phyloP scores from a whole-genome alignment of 305 asterid species.

The Fraxinus paxiana region DNA sequence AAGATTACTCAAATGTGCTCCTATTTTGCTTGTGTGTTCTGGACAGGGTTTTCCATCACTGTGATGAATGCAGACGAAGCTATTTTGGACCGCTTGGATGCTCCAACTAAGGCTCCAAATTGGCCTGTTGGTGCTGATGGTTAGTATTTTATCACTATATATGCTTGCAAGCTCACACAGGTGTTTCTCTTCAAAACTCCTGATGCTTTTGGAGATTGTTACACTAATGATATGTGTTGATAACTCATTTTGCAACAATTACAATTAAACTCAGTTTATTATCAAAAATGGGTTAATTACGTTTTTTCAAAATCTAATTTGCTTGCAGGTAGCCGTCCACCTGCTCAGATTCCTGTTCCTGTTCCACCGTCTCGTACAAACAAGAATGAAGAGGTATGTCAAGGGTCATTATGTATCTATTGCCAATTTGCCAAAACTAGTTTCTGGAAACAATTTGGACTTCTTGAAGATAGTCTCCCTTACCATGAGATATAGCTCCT shows the following conservation, averaged over 20 bases:
- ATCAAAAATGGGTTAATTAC: background rate
- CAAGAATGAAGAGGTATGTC: conserved; percentile 68
- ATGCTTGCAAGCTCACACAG: conserved; percentile 1
- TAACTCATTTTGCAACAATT: background rate
- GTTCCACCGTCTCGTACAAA: conserved; percentile 57
- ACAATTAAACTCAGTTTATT: background rate
- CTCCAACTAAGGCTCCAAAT: conserved; percentile 89
- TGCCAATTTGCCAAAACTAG: background rate
- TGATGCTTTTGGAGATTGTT: background rate
- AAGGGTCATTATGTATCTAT: background rate
- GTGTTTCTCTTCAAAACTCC: conserved; percentile 3
- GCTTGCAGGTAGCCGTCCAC: conserved; percentile 74
- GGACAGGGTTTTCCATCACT: conserved; percentile 83
- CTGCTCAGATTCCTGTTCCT: conserved; percentile 94
- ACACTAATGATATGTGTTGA: background rate
- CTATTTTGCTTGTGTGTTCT: conserved; percentile 13
- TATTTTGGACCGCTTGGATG: conserved; percentile 71
- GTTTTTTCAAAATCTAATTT: background rate
- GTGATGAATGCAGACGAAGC: conserved; percentile 80
- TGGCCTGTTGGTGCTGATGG: conserved; percentile 97
- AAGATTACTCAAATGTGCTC: background rate
- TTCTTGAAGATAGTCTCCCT: background rate
- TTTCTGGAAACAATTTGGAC: background rate
- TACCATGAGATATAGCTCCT: background rate
- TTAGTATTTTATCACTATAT: conserved; percentile 35